These are phyloP conservation scores for Metschnikowia orientalis DNA, from an alignment of 805 yeast genomes.

Conservation along the genomic window DNA sequence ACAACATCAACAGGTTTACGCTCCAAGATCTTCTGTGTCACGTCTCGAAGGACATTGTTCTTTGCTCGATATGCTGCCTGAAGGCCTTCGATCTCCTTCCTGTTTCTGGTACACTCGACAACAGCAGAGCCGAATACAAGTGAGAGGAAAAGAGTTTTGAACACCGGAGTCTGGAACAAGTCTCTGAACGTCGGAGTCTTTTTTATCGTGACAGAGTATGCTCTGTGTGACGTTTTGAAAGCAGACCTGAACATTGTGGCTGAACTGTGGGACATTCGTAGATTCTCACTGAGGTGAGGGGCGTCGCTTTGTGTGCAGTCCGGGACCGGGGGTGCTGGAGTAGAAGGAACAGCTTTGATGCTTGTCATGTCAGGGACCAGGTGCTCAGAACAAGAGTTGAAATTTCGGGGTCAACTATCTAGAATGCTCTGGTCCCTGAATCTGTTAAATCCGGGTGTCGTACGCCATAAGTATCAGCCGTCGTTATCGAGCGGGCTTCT, in stretches of 20 bases:
- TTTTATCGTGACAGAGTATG: slow-evolving; percentile 13
- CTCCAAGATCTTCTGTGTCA: slow-evolving; percentile 24
- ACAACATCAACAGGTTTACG: slow-evolving; percentile 41
- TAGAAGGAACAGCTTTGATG: too few species aligned
- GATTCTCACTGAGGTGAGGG: not conserved
- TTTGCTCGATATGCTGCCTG: slow-evolving; percentile 37
- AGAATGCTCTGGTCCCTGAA: not conserved
- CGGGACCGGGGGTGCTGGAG: too few species aligned
- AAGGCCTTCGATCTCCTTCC: slow-evolving; percentile 41
- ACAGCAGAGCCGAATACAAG: slow-evolving; percentile 43
- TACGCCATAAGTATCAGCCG: too few species aligned
- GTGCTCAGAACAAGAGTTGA: too few species aligned
- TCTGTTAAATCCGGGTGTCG: slow-evolving; percentile 4
- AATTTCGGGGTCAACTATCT: too few species aligned
- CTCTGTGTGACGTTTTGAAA: too few species aligned
- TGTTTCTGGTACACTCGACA: slow-evolving; percentile 43
- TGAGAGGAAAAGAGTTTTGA: slow-evolving; percentile 36
- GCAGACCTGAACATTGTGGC: not conserved
- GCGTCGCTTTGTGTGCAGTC: too few species aligned
- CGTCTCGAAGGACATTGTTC: slow-evolving; percentile 29
- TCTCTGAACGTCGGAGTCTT: slow-evolving; percentile 24
- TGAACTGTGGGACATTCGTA: not conserved
- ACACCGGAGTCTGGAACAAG: slow-evolving; percentile 30
- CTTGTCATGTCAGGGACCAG: too few species aligned
- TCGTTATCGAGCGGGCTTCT: slow-evolving; percentile 7